Conservation (phyloP, 305 asterid genomes). For the Rubia tinctorum region DNA sequence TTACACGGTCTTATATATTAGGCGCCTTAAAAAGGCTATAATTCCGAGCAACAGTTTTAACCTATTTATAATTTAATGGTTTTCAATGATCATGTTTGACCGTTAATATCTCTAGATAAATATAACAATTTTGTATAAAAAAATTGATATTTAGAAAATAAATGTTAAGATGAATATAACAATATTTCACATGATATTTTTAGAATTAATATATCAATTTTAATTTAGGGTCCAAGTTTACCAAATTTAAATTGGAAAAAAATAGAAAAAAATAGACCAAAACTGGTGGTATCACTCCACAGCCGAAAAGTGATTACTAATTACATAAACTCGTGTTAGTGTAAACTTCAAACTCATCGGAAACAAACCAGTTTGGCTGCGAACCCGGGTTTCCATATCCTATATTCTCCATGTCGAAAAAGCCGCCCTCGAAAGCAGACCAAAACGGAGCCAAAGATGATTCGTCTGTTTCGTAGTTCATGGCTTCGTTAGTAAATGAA, state of each 20-base stretch:
- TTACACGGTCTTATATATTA: background rate
- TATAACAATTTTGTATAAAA: too few species aligned
- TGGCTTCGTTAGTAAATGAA: background rate
- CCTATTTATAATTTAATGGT: too few species aligned
- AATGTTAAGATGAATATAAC: too few species aligned
- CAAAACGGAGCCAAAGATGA: background rate
- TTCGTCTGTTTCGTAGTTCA: background rate
- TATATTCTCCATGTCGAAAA: background rate
- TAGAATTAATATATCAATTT: too few species aligned
- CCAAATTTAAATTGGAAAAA: too few species aligned
- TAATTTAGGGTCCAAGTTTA: too few species aligned
- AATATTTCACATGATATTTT: too few species aligned
- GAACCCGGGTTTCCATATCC: background rate
- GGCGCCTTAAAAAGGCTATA: too few species aligned
- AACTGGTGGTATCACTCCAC: background rate
- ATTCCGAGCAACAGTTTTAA: background rate
- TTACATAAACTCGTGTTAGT: background rate
- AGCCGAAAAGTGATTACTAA: background rate
- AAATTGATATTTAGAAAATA: too few species aligned
- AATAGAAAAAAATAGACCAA: too few species aligned
- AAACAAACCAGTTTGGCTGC: background rate
- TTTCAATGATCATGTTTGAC: too few species aligned
- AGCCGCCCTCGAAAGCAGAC: background rate
- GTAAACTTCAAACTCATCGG: background rate
- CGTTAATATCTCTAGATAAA: too few species aligned